These are phyloP conservation scores for Cladophialophora immunda DNA, from an alignment of 2,329 filamentous ascomycete genomes.

Conservation along the genomic window DNA sequence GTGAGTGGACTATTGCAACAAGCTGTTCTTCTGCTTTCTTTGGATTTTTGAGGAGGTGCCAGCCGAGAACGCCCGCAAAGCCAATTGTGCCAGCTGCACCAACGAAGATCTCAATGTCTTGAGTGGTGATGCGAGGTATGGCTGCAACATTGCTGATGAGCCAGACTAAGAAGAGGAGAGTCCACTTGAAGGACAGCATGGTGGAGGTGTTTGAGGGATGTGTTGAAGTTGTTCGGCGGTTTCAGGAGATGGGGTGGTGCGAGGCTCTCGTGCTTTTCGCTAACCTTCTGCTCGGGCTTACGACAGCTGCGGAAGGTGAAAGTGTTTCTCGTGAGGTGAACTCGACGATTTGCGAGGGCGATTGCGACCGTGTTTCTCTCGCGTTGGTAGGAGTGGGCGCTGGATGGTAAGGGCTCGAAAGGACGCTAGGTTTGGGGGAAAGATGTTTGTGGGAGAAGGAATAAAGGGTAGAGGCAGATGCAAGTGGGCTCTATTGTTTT, in stretches of 20 bases:
- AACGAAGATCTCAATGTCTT: background rate
- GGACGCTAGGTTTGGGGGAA: background rate
- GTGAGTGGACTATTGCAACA: background rate
- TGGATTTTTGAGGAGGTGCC: background rate
- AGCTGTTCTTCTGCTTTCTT: background rate
- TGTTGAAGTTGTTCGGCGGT: background rate
- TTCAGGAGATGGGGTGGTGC: background rate
- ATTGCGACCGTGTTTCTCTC: too few relatives aligned
- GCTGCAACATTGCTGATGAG: background rate
- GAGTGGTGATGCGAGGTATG: background rate
- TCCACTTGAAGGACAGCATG: conserved; percentile 1
- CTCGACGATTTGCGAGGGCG: background rate
- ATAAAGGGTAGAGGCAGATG: background rate
- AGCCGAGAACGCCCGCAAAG: background rate
- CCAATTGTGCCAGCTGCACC: background rate
- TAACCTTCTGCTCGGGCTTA: background rate
- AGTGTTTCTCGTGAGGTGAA: background rate
- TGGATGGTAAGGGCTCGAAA: background rate
- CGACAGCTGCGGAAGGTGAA: background rate
- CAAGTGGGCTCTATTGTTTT: background rate
- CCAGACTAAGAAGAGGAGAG: background rate
- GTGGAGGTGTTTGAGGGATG: background rate
- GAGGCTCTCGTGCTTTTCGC: background rate
- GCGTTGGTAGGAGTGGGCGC: background rate
- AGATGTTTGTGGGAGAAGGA: background rate